Conservation (phyloP, 177 flowering plant species). For the Vitis hybrid region DNA sequence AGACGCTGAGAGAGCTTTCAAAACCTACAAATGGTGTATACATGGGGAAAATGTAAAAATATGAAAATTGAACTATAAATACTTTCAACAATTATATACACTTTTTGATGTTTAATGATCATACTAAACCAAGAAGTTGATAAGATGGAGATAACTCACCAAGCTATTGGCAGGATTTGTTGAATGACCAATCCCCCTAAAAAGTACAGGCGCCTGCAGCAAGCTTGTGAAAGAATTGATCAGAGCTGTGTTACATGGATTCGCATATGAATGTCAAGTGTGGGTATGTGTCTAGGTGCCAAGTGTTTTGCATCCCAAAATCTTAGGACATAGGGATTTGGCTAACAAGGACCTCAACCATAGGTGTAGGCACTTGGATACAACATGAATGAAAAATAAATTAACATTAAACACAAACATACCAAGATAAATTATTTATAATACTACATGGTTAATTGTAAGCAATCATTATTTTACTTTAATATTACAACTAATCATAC, state of each 20-base stretch:
- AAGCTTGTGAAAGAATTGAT: slow-evolving; percentile 7
- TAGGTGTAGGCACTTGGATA: no score
- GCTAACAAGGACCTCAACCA: no score
- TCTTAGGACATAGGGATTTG: no score
- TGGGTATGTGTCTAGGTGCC: no score
- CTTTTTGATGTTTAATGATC: background rate
- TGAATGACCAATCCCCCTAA: slow-evolving; percentile 88
- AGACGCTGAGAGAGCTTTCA: slow-evolving; percentile 92
- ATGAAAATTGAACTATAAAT: background rate
- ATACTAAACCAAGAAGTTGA: background rate
- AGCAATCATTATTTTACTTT: no score
- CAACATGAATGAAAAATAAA: no score
- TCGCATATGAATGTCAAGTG: background rate
- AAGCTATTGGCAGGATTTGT: slow-evolving; percentile 73
- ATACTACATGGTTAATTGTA: no score
- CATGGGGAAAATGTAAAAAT: slow-evolving; percentile 1
- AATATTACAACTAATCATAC: no score
- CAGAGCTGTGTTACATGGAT: background rate
- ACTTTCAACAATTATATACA: background rate
- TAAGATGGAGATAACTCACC: slow-evolving; percentile 42
- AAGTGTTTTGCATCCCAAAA: no score
- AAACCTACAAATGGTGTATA: slow-evolving; percentile 42
- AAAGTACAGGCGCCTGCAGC: slow-evolving; percentile 90
- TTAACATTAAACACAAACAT: no score
- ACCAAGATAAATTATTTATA: no score